Conservation (phyloP, 306 rosid species). For the Vicia sativa region DNA sequence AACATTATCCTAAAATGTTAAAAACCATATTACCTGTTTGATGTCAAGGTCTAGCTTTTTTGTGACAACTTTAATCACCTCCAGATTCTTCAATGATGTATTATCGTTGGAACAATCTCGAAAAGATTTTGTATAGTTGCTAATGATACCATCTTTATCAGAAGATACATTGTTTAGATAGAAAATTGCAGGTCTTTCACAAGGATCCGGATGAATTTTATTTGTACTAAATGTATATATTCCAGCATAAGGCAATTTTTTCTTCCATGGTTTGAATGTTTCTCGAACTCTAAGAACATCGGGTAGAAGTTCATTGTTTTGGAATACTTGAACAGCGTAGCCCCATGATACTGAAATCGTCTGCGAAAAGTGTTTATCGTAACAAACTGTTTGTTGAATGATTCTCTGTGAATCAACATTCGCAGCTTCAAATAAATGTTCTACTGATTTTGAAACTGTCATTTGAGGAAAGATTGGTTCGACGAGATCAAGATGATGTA, state of each 20-base stretch:
- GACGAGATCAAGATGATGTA: slow-evolving; percentile 59
- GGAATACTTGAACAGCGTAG: slow-evolving; percentile 70
- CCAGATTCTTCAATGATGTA: slow-evolving; percentile 50
- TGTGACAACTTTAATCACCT: slow-evolving; percentile 61
- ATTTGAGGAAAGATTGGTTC: slow-evolving; percentile 76
- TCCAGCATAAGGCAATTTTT: slow-evolving; percentile 28
- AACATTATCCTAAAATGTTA: neutral
- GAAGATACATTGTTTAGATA: slow-evolving; percentile 52
- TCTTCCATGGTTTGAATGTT: slow-evolving; percentile 68
- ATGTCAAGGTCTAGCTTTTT: slow-evolving; percentile 56
- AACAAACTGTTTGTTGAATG: slow-evolving; percentile 79
- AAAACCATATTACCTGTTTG: slow-evolving; percentile 56
- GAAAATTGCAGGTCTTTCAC: slow-evolving; percentile 66
- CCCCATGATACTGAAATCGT: slow-evolving; percentile 90
- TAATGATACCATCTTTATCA: slow-evolving; percentile 44
- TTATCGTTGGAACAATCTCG: slow-evolving; percentile 55
- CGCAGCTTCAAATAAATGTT: slow-evolving; percentile 62
- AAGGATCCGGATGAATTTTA: slow-evolving; percentile 51
- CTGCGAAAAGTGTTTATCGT: slow-evolving; percentile 61
- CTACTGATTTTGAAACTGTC: slow-evolving; percentile 53
- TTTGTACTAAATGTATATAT: slow-evolving; percentile 52
- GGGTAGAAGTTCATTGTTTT: slow-evolving; percentile 50
- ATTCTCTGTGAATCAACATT: slow-evolving; percentile 65
- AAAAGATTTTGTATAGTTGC: slow-evolving; percentile 50
- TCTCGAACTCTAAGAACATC: slow-evolving; percentile 49